Evolutionary conservation across 805 yeast species (phyloP).

Genomic region (Saccharomycopsis synnaedendra): DNA sequence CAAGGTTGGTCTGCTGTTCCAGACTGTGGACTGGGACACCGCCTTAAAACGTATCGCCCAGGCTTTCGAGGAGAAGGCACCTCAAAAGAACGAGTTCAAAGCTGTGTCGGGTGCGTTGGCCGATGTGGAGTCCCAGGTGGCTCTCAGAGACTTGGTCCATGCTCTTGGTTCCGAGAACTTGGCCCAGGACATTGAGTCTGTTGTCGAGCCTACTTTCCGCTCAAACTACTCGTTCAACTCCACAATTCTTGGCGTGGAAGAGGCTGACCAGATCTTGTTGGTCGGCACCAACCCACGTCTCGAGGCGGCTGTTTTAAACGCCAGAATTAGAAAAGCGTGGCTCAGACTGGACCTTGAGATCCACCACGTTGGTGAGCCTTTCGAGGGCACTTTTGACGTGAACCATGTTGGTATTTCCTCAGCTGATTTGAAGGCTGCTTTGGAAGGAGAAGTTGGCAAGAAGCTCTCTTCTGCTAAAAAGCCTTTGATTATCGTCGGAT

Average conservation of each 20-base stretch:
- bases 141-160: constrained; percentile 69
- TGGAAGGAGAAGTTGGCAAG: constrained; percentile 58
- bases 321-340: constrained; percentile 78
- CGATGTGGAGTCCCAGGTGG: constrained; percentile 76
- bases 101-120: constrained; percentile 74
- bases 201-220: constrained; percentile 64
- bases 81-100: constrained; percentile 61
- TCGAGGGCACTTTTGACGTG: constrained; percentile 65
- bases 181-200: constrained; percentile 56
- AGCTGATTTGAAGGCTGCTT: constrained; percentile 44
- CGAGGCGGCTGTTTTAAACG: constrained; percentile 81
- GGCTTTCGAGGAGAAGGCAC: constrained; percentile 43
- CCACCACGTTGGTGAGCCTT: constrained; percentile 62
- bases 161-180: constrained; percentile 72
- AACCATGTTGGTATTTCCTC: constrained; percentile 53
- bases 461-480: constrained; percentile 53
- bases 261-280: constrained; percentile 69
- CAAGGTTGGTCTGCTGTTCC: constrained; percentile 57
- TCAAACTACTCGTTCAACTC: constrained; percentile 76
- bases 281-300: constrained; percentile 84
- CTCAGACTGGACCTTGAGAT: constrained; percentile 55
- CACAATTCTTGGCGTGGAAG: constrained; percentile 66
- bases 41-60: constrained; percentile 61
- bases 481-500: constrained; percentile 74
- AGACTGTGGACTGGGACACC: constrained; percentile 78